A percentile compares a stretch with the other conserved stretches of the same genome.
These are phyloP conservation scores for Favolaschia claudopus DNA, from an alignment of 768 basidiomycete genomes.

Conservation along the genomic window DNA sequence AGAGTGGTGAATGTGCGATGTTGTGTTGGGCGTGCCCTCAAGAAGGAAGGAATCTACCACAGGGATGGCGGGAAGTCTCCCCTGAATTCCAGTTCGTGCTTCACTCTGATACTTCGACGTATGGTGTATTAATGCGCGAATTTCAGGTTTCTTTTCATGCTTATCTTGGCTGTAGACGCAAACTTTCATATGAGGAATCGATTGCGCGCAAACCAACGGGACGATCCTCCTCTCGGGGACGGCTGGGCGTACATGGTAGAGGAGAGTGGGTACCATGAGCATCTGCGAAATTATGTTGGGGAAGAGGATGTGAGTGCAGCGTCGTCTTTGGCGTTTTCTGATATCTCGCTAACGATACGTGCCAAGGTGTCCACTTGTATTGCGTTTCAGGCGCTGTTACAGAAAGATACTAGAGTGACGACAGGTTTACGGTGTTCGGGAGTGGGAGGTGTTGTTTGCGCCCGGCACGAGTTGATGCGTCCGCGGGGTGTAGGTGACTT, in stretches of 20 bases:
- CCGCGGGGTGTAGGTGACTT: slow-evolving; percentile 7
- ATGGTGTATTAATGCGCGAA: background rate
- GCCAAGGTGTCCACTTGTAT: slow-evolving; percentile 16
- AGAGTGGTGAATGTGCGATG: slow-evolving; percentile 27
- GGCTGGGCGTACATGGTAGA: slow-evolving; percentile 20
- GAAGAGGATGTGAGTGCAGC: slow-evolving; percentile 7
- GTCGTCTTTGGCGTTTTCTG: background rate
- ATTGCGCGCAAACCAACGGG: background rate
- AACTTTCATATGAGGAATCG: slow-evolving; percentile 13
- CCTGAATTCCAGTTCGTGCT: slow-evolving; percentile 4
- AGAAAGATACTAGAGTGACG: slow-evolving; percentile 8
- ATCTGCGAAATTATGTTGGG: background rate
- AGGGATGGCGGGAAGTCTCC: slow-evolving; percentile 17
- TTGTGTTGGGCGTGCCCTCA: slow-evolving; percentile 36
- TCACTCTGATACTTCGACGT: background rate
- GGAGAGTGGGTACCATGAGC: slow-evolving; percentile 2
- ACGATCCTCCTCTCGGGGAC: background rate
- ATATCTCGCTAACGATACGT: background rate
- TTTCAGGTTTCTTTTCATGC: slow-evolving; percentile 13
- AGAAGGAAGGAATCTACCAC: slow-evolving; percentile 27
- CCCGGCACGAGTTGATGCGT: slow-evolving; percentile 5
- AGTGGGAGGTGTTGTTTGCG: background rate
- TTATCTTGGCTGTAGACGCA: slow-evolving; percentile 2
- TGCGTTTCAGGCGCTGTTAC: background rate
- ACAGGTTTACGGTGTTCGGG: slow-evolving; percentile 12